These are phyloP conservation scores for Phytophthora melonis DNA, from an alignment of 352 stramenopile species.

Conservation along the genomic window DNA sequence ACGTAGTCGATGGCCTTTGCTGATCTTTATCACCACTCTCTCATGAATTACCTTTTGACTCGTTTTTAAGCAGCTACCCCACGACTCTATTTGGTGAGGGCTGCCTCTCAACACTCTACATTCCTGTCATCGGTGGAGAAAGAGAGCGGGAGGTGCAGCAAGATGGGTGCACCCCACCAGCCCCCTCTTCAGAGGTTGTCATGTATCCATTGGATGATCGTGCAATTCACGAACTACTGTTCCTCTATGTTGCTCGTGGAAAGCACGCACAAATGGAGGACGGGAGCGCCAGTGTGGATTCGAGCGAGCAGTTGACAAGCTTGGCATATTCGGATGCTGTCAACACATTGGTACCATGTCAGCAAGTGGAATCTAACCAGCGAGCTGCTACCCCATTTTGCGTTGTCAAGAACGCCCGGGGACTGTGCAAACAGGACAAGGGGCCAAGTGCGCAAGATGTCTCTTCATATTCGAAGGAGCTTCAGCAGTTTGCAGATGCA, in stretches of 20 bases:
- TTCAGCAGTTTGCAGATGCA: constrained; percentile 25
- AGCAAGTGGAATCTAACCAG: constrained; percentile 5
- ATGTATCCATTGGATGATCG: constrained; percentile 38
- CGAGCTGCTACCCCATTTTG: constrained; percentile 15
- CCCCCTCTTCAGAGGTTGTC: constrained; percentile 2
- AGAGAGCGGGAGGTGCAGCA: not conserved
- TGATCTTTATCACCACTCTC: not conserved
- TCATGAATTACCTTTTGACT: constrained; percentile 8
- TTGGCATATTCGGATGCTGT: constrained; percentile 46
- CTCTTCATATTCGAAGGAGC: not conserved
- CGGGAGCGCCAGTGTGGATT: not conserved
- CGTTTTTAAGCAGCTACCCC: constrained; percentile 41
- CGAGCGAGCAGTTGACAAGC: constrained; percentile 30
- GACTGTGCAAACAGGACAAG: constrained; percentile 27
- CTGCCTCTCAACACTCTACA: constrained; percentile 44
- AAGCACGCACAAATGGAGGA: not conserved
- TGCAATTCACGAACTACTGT: constrained; percentile 48
- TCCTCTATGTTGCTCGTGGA: constrained; percentile 45
- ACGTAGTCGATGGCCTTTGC: constrained; percentile 10
- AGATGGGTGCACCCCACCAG: not conserved
- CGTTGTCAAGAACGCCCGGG: constrained; percentile 41
- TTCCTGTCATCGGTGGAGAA: constrained; percentile 20
- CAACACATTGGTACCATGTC: constrained; percentile 30
- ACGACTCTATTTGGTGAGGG: constrained; percentile 36
- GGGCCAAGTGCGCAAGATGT: constrained; percentile 1